Base-by-base conservation (phyloP, 371 early-diverging fungal species). In the Umbelopsis sp. region DNA sequence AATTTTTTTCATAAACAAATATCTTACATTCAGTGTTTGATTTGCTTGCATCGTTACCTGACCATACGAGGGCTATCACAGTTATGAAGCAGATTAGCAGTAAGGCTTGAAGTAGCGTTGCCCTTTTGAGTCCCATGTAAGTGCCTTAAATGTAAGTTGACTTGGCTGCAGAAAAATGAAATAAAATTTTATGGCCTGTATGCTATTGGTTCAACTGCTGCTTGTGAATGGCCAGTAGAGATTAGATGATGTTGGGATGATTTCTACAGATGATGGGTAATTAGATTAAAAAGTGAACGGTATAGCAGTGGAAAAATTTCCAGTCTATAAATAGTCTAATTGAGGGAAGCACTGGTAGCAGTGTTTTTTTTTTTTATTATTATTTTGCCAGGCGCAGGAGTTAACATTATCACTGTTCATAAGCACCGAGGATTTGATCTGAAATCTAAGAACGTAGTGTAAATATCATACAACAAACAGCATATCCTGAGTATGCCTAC, bases 41-140 rank as follows among this genome's bases (percentile, higher is more conserved):
- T 10, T 3, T 35, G 18, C n/a, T 29, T 57, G 57, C 29, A 57
- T 29, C 57, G 9, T 35, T 57, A 0, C 29, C 7, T 57, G 57
- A 57, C 57, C 57, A 57, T 18, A 57, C 4, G n/a, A 57, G 57
- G 18, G 18, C 29, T 57, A 57, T n/a, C 11, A 57, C 57, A 3
- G 35, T 35, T 57, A 57, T 57, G 29, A 29, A 24, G 18, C 57
- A 57, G 29, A 57, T 18, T 14, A 57, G 57, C 35, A 57, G 57
- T 35, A 57, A 16, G 35, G 57, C 35, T 18, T 57, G 57, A 3
- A 57, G 35, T 35, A 57, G 57, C 16, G 57, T 32, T 57, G 57
- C 29, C 57, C 57, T 25, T 57, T 57, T 57, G 57, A 57, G 5
- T 37, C 57, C 57, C 57, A 57, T 57, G 22, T 35, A 18, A 35